Evolutionary conservation across 2,329 filamentous ascomycete species (phyloP).

Genomic region (Fusarium neocosmosporiellum): DNA sequence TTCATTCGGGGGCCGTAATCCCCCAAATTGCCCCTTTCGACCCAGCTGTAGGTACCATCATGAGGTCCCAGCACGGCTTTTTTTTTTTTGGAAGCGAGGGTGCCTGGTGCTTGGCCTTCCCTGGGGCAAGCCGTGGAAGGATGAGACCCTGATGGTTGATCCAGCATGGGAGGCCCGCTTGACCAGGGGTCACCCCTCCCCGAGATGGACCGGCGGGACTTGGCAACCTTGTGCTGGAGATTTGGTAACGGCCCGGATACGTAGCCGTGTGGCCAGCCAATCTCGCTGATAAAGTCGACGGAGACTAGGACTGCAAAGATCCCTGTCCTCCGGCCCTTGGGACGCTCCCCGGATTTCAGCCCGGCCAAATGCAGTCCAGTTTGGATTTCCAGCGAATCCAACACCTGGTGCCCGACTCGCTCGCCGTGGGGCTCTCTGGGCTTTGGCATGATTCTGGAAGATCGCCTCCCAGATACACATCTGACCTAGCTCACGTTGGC

Average conservation of each 20-base stretch:
- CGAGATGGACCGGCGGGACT: slow-evolving; percentile 32
- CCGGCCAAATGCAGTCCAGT: slow-evolving; percentile 35
- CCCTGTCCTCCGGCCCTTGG: slow-evolving; percentile 44
- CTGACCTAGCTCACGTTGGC: slow-evolving; percentile 28
- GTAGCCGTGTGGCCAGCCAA: slow-evolving; percentile 49
- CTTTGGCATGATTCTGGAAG: slow-evolving; percentile 49
- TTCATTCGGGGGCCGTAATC: slow-evolving; percentile 24
- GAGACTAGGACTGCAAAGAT: slow-evolving; percentile 42
- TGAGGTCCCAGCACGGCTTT: slow-evolving; percentile 41
- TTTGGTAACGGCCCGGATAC: slow-evolving; percentile 50
- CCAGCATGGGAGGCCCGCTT: slow-evolving; percentile 19
- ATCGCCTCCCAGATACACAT: slow-evolving; percentile 40
- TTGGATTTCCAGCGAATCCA: slow-evolving; percentile 32
- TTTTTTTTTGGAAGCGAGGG: slow-evolving; percentile 40
- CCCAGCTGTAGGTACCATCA: slow-evolving; percentile 31
- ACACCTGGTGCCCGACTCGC: slow-evolving; percentile 15
- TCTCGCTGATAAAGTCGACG: slow-evolving; percentile 43
- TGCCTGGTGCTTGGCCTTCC: slow-evolving; percentile 32
- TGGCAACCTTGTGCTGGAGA: slow-evolving; percentile 39
- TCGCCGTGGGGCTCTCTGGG: slow-evolving; percentile 30
- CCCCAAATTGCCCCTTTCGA: slow-evolving; percentile 31
- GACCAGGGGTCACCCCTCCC: slow-evolving; percentile 27
- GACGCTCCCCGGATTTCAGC: slow-evolving; percentile 50
- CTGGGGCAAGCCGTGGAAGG: slow-evolving; percentile 26
- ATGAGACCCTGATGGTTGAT: slow-evolving; percentile 43